phyloP scores from a whole-genome alignment of 2,329 filamentous ascomycete species.

The Ceratocystis huliohia region DNA sequence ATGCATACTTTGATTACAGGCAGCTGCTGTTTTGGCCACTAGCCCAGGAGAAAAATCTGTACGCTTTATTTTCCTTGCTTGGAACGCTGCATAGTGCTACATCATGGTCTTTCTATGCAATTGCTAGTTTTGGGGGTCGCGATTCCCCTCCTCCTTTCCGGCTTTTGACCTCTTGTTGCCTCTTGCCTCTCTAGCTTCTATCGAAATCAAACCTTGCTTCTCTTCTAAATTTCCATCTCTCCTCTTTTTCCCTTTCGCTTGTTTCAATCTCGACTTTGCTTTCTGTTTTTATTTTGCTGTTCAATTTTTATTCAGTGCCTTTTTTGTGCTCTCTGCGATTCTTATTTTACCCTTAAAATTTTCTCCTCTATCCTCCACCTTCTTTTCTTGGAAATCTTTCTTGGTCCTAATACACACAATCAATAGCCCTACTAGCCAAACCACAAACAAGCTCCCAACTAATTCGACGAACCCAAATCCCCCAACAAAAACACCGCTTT shows the following conservation, averaged over 20 bases:
- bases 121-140: not conserved
- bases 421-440: not conserved
- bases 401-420: not conserved
- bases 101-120: not conserved
- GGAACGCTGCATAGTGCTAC: not conserved
- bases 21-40: conserved; percentile 3
- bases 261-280: not conserved
- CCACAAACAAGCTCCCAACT: too few relatives aligned
- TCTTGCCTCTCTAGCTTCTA: too few relatives aligned
- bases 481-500: not conserved
- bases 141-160: conserved; percentile 8
- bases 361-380: not conserved
- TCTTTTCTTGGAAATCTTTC: not conserved
- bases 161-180: too few relatives aligned
- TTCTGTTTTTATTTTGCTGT: not conserved
- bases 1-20: conserved; percentile 9
- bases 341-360: not conserved
- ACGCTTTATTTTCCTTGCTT: not conserved
- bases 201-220: not conserved
- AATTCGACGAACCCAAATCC: not conserved
- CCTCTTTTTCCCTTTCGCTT: conserved; percentile 3
- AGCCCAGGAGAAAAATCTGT: conserved; percentile 7
- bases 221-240: not conserved
- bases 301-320: not conserved
- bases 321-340: not conserved